Conservation (phyloP, 169 alveolate species). For the Cyclospora cayetanensis region DNA sequence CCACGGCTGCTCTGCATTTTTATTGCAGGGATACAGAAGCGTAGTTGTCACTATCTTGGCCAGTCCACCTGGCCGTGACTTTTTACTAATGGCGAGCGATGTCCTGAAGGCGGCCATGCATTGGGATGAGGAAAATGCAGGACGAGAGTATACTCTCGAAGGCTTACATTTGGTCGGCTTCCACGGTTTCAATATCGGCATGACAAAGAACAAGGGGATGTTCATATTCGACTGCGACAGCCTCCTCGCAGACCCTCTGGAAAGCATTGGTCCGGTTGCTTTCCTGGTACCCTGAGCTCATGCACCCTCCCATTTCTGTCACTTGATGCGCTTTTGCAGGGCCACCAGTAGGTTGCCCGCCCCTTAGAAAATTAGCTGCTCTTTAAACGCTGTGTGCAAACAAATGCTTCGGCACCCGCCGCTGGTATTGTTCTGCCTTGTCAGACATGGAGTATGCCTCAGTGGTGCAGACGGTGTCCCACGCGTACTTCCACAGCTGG, state of each 20-base stretch:
- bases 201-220: conserved; percentile 93
- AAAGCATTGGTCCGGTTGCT: conserved; percentile 81
- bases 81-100: conserved; percentile 87
- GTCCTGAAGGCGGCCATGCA: conserved; percentile 87
- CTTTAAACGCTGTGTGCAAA: too few relatives aligned
- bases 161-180: conserved; percentile 89
- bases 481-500: conserved; percentile 94
- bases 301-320: too few relatives aligned
- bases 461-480: conserved; percentile 89
- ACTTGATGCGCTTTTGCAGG: too few relatives aligned
- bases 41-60: conserved; percentile 83
- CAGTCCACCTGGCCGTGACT: conserved; percentile 82
- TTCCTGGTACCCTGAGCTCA: too few relatives aligned
- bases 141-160: conserved; percentile 90
- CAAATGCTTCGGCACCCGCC: background rate
- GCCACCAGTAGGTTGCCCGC: too few relatives aligned
- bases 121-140: conserved; percentile 92
- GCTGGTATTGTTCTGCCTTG: background rate
- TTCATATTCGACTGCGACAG: conserved; percentile 90
- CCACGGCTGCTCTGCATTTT: background rate
- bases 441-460: conserved; percentile 85
- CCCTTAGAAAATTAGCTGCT: too few relatives aligned
- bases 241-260: conserved; percentile 87
- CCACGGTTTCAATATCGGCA: conserved; percentile 90
- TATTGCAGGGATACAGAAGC: conserved; percentile 9